These are phyloP conservation scores for Boletus sp. DNA, from an alignment of 768 basidiomycete genomes.

Conservation along the genomic window DNA sequence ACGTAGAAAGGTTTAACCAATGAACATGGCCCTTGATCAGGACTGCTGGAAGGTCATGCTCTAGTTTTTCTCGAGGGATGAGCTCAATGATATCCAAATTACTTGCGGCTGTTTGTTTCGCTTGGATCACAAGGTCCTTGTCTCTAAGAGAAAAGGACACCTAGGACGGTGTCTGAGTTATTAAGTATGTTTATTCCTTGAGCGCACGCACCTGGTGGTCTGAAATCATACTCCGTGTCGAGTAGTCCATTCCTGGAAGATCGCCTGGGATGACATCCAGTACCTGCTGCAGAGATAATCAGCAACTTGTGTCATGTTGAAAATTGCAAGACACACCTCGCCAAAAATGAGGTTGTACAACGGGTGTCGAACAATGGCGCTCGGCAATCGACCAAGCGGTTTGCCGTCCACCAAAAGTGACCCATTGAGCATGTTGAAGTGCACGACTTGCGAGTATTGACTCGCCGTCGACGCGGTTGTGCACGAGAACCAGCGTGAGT, in stretches of 20 bases:
- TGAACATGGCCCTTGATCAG: slow-evolving; percentile 21
- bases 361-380: slow-evolving; percentile 29
- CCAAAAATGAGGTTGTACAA: slow-evolving; percentile 38
- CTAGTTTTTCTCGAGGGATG: slow-evolving; percentile 18
- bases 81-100: slow-evolving; percentile 8
- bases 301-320: not conserved
- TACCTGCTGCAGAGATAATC: not conserved
- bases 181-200: not conserved
- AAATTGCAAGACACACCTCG: slow-evolving; percentile 21
- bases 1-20: slow-evolving; percentile 24
- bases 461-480: slow-evolving; percentile 11
- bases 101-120: not conserved
- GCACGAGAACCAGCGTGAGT: slow-evolving; percentile 30
- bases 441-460: slow-evolving; percentile 28
- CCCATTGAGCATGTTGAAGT: slow-evolving; percentile 41
- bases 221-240: not conserved
- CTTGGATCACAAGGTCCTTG: slow-evolving; percentile 10
- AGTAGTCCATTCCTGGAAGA: slow-evolving; percentile 2
- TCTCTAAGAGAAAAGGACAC: slow-evolving; percentile 17
- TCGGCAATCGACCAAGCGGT: slow-evolving; percentile 37
- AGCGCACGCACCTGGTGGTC: not conserved
- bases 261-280: not conserved
- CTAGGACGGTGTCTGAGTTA: slow-evolving; percentile 5
- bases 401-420: slow-evolving; percentile 41
- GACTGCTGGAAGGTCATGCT: slow-evolving; percentile 18